A percentile compares a stretch with the other conserved stretches of the same genome.
Evolutionary conservation across 2,329 filamentous ascomycete genomes (phyloP).

Genomic region (Aspergillus sp.): DNA sequence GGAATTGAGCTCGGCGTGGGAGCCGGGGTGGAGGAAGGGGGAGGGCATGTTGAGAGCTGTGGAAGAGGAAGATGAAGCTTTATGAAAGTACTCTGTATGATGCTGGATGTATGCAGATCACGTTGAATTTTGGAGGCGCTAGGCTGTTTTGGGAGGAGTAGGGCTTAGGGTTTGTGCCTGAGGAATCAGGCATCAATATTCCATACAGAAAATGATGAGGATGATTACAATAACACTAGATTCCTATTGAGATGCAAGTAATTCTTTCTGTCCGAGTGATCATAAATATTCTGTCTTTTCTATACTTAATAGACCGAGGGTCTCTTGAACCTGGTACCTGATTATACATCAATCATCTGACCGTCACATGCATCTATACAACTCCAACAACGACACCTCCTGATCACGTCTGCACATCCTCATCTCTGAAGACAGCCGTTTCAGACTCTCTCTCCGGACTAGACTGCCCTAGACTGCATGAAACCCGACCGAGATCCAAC

Average conservation of each 20-base stretch:
- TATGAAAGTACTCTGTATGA: neutral
- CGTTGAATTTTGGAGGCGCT: neutral
- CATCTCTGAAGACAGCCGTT: neutral
- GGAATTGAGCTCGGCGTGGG: slow-evolving; percentile 59
- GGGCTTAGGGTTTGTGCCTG: slow-evolving; percentile 6
- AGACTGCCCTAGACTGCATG: neutral
- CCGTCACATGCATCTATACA: neutral
- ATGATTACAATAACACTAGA: neutral
- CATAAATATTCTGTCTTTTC: too few species aligned
- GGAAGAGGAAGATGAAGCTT: neutral
- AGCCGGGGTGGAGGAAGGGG: slow-evolving; percentile 74
- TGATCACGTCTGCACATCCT: neutral
- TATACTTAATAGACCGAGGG: too few species aligned
- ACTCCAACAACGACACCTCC: too few species aligned
- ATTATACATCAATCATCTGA: too few species aligned
- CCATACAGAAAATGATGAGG: too few species aligned
- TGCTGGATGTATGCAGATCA: neutral
- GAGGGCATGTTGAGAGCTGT: slow-evolving; percentile 50
- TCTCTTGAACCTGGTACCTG: too few species aligned
- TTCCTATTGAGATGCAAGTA: neutral
- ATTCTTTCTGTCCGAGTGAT: neutral
- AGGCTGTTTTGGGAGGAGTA: slow-evolving; percentile 1
- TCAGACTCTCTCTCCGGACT: too few species aligned
- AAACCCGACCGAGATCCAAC: neutral
- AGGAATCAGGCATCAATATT: neutral